These are phyloP conservation scores for Fusarium robinianum DNA, from an alignment of 2,329 filamentous ascomycete species.

Conservation along the genomic window DNA sequence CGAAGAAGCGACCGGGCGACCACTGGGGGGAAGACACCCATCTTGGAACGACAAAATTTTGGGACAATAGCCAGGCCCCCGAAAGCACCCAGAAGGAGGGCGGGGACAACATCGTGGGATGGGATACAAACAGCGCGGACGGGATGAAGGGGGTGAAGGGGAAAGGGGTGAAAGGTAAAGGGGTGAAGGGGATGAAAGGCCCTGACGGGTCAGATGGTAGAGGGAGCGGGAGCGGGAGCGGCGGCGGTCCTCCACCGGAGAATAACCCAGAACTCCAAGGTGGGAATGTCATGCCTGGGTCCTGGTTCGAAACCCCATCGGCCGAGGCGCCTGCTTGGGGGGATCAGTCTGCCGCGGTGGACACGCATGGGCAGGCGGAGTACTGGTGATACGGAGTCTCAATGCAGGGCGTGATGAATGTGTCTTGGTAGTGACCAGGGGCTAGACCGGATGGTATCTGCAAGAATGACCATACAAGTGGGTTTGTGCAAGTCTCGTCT, in stretches of 20 bases:
- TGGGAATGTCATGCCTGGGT: constrained; percentile 42
- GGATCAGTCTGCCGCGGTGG: constrained; percentile 39
- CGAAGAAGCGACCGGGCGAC: constrained; percentile 16
- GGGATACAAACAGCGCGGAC: constrained; percentile 7
- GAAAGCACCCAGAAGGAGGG: constrained; percentile 14
- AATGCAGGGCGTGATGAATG: constrained; percentile 8
- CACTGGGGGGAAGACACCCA: constrained; percentile 32
- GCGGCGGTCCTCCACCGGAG: no score
- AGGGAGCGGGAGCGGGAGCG: no score
- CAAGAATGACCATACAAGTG: constrained; percentile 21
- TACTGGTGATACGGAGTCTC: constrained; percentile 18
- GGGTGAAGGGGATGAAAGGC: no score
- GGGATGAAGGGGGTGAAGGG: not conserved
- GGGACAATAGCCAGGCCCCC: constrained; percentile 8
- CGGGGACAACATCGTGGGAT: constrained; percentile 24
- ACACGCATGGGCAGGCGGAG: constrained; percentile 35
- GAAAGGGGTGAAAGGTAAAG: no score
- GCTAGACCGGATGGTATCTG: constrained; percentile 29
- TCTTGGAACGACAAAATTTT: constrained; percentile 5
- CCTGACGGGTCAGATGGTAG: no score
- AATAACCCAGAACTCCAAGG: not conserved
- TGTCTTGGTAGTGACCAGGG: constrained; percentile 22
- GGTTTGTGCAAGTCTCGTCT: no score
- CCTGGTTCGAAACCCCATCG: constrained; percentile 31
- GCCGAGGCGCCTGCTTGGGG: constrained; percentile 34